phyloP scores from a whole-genome alignment of 306 rosid genomes.

The Cucumis sativus region Cucumber_9930_V3 NC_026657.2:23130501-23131000 shows the following conservation, averaged over 20 bases:
- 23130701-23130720: neutral
- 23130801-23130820: neutral
- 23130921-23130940: conserved; percentile 59
- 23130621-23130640: neutral
- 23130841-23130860: neutral
- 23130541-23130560: neutral
- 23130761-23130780: neutral
- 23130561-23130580: neutral
- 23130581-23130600: neutral
- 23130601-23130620: neutral
- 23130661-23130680: neutral
- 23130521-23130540: neutral
- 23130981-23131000: conserved; percentile 83
- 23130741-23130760: neutral
- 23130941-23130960: conserved; percentile 74
- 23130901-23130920: conserved; percentile 9
- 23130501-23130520: neutral
- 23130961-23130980: conserved; percentile 77
- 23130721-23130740: neutral
- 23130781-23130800: neutral
- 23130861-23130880: neutral
- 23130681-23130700: neutral
- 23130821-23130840: neutral
- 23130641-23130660: neutral
- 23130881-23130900: conserved; percentile 7